phyloP scores from a whole-genome alignment of 2,329 filamentous ascomycete genomes.

The Alternaria alternata region DNA sequence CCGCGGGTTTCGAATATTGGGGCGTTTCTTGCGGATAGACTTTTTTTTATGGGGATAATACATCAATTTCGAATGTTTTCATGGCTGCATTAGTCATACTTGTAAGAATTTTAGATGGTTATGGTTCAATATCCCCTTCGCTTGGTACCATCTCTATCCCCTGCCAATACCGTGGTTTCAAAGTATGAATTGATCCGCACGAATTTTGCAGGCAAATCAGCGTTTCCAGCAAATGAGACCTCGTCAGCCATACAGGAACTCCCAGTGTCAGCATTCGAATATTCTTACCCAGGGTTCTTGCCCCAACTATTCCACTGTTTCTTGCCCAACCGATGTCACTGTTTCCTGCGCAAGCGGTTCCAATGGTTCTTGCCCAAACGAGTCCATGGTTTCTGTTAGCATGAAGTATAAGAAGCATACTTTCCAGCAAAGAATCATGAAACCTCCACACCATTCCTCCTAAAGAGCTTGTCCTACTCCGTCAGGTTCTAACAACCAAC shows the following conservation, averaged over 20 bases:
- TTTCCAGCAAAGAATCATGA: too few relatives aligned
- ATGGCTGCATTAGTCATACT: neutral
- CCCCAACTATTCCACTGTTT: neutral
- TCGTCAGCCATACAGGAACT: neutral
- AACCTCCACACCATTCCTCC: too few relatives aligned
- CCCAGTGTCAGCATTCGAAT: neutral
- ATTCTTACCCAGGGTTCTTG: neutral
- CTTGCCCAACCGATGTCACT: too few relatives aligned
- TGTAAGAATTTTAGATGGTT: neutral
- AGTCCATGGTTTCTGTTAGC: too few relatives aligned
- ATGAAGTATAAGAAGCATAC: too few relatives aligned
- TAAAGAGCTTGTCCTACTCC: too few relatives aligned
- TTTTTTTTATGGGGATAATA: neutral
- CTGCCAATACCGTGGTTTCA: neutral
- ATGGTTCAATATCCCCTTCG: neutral
- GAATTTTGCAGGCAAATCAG: neutral
- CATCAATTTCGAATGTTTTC: neutral
- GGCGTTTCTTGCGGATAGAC: neutral
- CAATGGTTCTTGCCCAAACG: too few relatives aligned
- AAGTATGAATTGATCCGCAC: neutral
- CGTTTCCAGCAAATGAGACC: neutral
- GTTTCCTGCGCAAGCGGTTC: too few relatives aligned
- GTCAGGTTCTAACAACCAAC: constrained; percentile 21
- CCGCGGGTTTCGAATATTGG: neutral
- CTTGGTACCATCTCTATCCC: neutral